Base-by-base conservation (phyloP, 805 yeast species). In the Metschnikowia shivogae region DNA sequence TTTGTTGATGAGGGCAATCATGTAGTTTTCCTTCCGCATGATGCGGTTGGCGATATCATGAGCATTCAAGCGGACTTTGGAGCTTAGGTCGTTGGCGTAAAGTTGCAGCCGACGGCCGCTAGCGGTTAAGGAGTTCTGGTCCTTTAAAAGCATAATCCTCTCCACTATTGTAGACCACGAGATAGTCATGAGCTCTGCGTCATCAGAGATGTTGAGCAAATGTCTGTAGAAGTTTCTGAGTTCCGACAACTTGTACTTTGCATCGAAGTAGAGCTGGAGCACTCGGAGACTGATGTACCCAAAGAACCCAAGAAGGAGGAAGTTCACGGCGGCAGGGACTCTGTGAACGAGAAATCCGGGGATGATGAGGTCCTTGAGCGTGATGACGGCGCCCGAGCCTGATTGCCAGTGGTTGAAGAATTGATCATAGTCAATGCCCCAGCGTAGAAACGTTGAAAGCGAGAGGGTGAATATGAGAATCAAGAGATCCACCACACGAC, bases 21-120 rank as follows among this genome's bases (percentile, higher is more conserved):
- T 75, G 62, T 90, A 93, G 60, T 93, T 93, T 49, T 93, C 99
- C 54, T 83, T 87, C 48, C 99, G 73, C 99, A 93, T 90, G 45
- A 93, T 86, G 47, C 99, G 73, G 60, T 93, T 95, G 11, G 97
- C 98, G 42, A 93, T 87, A 57, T 85, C 93, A 62, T 90, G 97
- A 4, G 98, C 96, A 58, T 87, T 92, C 43, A 93, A 73, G 51
- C 90, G 73, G 42, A 81, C 78, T 57, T 85, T 86, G 1, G 89
- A 81, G 48, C 78, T 82, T 47, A 81, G 71, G 58, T 85, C 90
- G 50, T 65, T 67, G 42, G 60, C 49, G 47, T 57, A 61, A 41
- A 64, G 65, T 5, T 55, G 57, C 9, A 63, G 56, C 10, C 53
- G 43, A 22, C 53, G 51, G 31, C 53, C 54, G 27, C 65, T 58